Base-by-base conservation (phyloP, 805 yeast species). In the Sugiyamaella boreocaroliniensis region DNA sequence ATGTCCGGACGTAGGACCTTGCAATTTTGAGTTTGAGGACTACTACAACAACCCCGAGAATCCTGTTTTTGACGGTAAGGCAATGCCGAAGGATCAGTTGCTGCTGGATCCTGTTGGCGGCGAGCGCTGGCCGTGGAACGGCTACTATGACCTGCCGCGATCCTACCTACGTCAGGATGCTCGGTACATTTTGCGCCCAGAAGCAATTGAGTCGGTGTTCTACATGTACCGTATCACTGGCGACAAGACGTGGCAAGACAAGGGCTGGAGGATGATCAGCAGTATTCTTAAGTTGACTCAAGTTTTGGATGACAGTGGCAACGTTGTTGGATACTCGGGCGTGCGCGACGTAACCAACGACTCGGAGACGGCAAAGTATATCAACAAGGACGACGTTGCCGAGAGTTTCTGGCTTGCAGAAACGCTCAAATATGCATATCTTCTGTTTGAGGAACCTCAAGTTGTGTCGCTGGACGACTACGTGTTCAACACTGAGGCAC, bases 331-430 rank as follows among this genome's bases (percentile, higher is more conserved):
- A 5, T 69, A 63, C 55, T 68, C 77, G 12, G 72, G 78, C 1
- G 61, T 75, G 8, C 50, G 60, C 44, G 78, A 73, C 52, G 70
- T 80, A 1, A 71, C 75, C 0, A 58, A 67, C 12, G 55, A 65
- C 11, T 71, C 73, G 57, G 73, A 81, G 11, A 70, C 72, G 47
- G 63, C 66, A 9, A 68, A 69, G 18, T 87, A 79, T 66, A 75
- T 86, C 2, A 87, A 86, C 64, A 88, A 86, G 48, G 79, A 87
- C 1, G 57, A 62, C 2, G 72, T 75, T 45, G 54, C 53, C 12
- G 62, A 59, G 45, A 83, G 93, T 22, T 89, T 89, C 74, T 90
- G 97, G 97, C 74, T 87, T 59, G 93, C 96, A 1, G 97, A 90
- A 67, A 90, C 97, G 2, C 76, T 90, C 65, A 90, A 90, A 68